Conservation (phyloP, 2,329 filamentous ascomycete genomes). For the Cytospora mali region DNA sequence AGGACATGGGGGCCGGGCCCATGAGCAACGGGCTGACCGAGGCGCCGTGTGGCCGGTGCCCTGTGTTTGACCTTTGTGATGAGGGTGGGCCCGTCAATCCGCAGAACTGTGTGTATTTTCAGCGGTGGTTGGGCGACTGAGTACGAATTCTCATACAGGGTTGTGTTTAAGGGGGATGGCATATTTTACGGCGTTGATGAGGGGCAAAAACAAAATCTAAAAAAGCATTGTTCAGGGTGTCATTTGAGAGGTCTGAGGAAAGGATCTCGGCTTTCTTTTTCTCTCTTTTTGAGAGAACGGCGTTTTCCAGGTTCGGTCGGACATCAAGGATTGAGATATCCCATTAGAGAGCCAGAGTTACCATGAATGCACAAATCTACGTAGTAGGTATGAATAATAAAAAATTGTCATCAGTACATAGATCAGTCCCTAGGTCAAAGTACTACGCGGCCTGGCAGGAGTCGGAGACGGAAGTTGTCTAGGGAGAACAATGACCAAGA, state of each 20-base stretch:
- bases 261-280: conserved; percentile 5
- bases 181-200: background rate
- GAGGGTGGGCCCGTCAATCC: conserved; percentile 90
- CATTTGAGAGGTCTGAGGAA: background rate
- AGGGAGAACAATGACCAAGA: background rate
- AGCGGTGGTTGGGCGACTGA: conserved; percentile 71
- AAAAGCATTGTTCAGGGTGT: background rate
- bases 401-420: background rate
- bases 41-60: conserved; percentile 87
- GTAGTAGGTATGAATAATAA: background rate
- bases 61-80: conserved; percentile 89
- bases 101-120: conserved; percentile 88
- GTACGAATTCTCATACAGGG: background rate
- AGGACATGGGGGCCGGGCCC: conserved; percentile 42
- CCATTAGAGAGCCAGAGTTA: background rate
- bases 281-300: conserved; percentile 7
- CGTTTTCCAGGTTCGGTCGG: conserved; percentile 18
- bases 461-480: background rate
- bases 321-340: conserved; percentile 17
- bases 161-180: conserved; percentile 23
- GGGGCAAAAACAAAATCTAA: background rate
- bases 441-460: background rate
- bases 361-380: background rate
- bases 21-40: conserved; percentile 78
- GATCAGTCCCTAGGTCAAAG: no score